Evolutionary conservation across 192 early-diverging fungal species (phyloP), one percentile per base, ranked within the genome.

Genomic region (Coemansia javaensis): DNA sequence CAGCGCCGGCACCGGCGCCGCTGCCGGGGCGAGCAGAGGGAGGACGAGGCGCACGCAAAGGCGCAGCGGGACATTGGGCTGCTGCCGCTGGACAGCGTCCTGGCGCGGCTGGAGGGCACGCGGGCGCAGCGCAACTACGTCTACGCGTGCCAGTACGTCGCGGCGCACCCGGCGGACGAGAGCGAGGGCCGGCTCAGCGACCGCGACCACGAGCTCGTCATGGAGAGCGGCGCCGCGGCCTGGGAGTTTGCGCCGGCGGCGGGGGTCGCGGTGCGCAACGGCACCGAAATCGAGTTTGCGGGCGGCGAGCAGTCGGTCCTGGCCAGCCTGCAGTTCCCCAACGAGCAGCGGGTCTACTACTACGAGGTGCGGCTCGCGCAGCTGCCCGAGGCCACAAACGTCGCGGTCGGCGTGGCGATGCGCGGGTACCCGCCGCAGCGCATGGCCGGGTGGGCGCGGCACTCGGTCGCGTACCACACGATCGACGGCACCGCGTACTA

Each of bases 371-470:
- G 63, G 27, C 58, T 74, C 7, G 64, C 61, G 16, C 78, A 80
- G 50, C 77, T 83, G 28, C 74, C 81, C 13, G 56, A 52, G 11
- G 71, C 55, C 18, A 88, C 86, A 3, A 79, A 70, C 33, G 74
- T 88, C 20, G 70, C 85, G n/a, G 65, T 88, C 0, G 86, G 86
- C 22, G 77, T 86, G 0, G 71, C 80, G 13, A 86, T 83, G 32
- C 80, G 80, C 17, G 77, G 79, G 6, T 88, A 83, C 53, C 84
- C 85, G 28, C 67, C 75, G 16, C 81, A 73, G 54, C 70, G 86
- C 32, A 66, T 88, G 54, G 81, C 86, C 52, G 85, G 86, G 12
- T 88, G 86, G 86, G 82, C 82, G 40, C 69, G 70, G 7, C 74
- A 86, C 47, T 86, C 85, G 4, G 72, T 82, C 12, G 83, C 79